Conservation (phyloP, 257 asterid genomes). For the Solanum gracilifrons region DNA sequence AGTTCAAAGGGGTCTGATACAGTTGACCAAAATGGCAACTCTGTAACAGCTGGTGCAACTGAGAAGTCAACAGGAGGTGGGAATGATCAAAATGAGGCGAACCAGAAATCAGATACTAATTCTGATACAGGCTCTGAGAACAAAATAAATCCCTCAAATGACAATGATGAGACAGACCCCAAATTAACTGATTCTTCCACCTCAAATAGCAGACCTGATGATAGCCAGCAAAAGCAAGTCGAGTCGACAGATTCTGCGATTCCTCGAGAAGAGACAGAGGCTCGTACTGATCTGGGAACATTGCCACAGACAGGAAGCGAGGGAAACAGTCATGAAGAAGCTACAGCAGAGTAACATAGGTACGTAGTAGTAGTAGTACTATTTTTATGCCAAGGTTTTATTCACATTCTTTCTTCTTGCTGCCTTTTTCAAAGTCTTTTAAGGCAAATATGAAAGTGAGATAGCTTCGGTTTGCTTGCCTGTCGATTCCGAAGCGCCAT, state of each 20-base stretch:
- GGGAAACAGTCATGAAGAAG: conserved; percentile 30
- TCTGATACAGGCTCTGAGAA: not conserved
- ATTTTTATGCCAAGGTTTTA: not conserved
- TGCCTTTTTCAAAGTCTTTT: not conserved
- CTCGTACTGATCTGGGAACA: conserved; percentile 52
- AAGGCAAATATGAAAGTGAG: conserved; percentile 13
- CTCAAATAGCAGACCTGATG: conserved; percentile 14
- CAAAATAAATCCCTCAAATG: conserved; percentile 24
- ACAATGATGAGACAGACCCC: conserved; percentile 33
- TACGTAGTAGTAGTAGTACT: not conserved
- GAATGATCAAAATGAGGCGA: not conserved
- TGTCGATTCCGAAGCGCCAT: conserved; percentile 3
- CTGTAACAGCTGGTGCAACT: not conserved
- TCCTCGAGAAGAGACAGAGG: conserved; percentile 55
- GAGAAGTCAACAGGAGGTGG: not conserved
- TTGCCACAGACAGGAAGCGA: conserved; percentile 50
- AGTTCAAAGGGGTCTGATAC: not conserved
- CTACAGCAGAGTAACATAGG: conserved; percentile 39
- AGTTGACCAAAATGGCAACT: not conserved
- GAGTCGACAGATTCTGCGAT: conserved; percentile 30
- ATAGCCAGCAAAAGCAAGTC: conserved; percentile 11
- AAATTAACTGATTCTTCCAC: conserved; percentile 18
- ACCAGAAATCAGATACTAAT: not conserved
- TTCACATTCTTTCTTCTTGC: conserved; percentile 10
- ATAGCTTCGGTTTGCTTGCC: conserved; percentile 2